A percentile compares a stretch with the other conserved stretches of the same genome.
Conservation (phyloP, 169 alveolate species). For the Amoebophrya sp. region DNA sequence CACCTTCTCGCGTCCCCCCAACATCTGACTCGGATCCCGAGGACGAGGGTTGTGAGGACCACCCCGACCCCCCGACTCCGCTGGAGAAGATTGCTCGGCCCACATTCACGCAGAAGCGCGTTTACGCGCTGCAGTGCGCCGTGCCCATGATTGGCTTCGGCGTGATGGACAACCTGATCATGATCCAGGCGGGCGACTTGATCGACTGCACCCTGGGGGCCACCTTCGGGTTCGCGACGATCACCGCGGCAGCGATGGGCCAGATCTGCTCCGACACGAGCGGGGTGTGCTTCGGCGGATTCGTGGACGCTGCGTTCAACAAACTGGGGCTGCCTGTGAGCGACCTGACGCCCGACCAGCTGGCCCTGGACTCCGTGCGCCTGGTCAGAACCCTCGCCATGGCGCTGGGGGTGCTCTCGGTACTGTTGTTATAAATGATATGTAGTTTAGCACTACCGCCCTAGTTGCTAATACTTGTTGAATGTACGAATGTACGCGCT, state of each 20-base stretch:
- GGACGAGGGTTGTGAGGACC: neutral
- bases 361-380: neutral
- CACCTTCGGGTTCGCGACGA: constrained; percentile 31
- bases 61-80: neutral
- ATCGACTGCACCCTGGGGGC: constrained; percentile 32
- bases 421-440: no score
- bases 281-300: constrained; percentile 30
- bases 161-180: constrained; percentile 37
- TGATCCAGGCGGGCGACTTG: constrained; percentile 35
- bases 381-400: neutral
- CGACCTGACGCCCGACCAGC: constrained; percentile 6
- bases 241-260: constrained; percentile 38
- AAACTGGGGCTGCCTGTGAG: constrained; percentile 7
- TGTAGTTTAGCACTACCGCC: no score
- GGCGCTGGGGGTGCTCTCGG: neutral
- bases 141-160: constrained; percentile 39
- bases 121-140: constrained; percentile 12
- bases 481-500: no score
- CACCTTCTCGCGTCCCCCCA: neutral
- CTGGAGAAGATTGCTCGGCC: neutral
- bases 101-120: neutral
- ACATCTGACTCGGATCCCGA: neutral
- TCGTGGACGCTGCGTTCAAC: constrained; percentile 23
- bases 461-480: no score
- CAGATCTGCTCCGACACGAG: constrained; percentile 39